Base-by-base conservation (phyloP, 768 basidiomycete genomes). In the Lentinula sp. region DNA sequence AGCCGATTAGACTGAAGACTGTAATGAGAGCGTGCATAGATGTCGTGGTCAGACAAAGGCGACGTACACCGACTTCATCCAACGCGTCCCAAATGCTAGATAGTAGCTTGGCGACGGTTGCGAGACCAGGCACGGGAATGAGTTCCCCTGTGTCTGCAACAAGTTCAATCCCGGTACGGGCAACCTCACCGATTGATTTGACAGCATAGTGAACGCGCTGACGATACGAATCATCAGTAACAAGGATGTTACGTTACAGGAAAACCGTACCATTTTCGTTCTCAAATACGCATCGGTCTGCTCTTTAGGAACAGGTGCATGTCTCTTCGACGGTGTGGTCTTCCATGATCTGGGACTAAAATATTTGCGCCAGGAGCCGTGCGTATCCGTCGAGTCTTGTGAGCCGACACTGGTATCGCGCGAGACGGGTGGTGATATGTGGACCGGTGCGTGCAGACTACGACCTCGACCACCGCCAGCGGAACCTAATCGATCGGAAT, bases 1-100 rank as follows among this genome's bases (percentile, higher is more conserved):
- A 80, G 66, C n/a, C 79, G 73, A 61, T 83, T 83, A 39, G 75
- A 74, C 81, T 82, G 57, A 28, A 41, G 3, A 36, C n/a, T 35
- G 16, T 18, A 18, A 12, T 20, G n/a, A 7, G 20, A 50, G 36
- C 16, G 16, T 33, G 37, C 23, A 8, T 50, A 23, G 13, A 36
- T 13, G 20, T 7, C 18, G 9, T 35, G n/a, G 6, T 51, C 18
- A 37, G 5, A 42, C 7, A 37, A 4, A 39, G 15, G 7, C 6
- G 16, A 50, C 59, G n/a, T 37, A 59, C 59, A 12, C 49, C 59
- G 36, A 59, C 59, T 50, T 50, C 37, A 32, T 59, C 59, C 6
- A 59, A 5, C 16, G 59, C 46, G 12, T 59, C 49, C 59, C 59
- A 59, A 20, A 59, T 59, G 18, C 46, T 42, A 2, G 37, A 12